Evolutionary conservation across 1,284 basidiomycete species (phyloP), one percentile per base, ranked within the genome.

Genomic region (Hemileia vastatrix): DNA sequence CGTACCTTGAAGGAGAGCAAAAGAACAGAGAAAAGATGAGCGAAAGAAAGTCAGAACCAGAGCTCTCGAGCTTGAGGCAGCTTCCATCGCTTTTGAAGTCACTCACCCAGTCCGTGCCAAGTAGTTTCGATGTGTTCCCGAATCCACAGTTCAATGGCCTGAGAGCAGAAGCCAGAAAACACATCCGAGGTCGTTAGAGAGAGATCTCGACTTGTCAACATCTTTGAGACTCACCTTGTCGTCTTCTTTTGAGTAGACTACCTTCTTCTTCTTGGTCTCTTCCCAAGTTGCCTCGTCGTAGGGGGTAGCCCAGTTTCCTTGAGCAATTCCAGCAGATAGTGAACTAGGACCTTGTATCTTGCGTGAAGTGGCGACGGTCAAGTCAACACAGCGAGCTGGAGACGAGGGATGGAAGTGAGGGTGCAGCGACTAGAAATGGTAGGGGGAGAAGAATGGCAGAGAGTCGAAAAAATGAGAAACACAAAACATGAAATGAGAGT

Each of bases 371-470:
- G 78, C 77, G 76, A 86, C 81, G 72, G 86, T 84, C 65, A 86
- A 83, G 70, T 86, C 85, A 65, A 72, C 76, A 66, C 72, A 71
- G 23, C 81, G 83, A 6, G 84, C 84, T 13, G 82, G 79, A 3
- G 84, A 85, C 6, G 79, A 80, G 1, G 84, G 84, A 77, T 85
- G 83, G 83, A 86, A 86, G 75, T 78, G 84, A 27, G 85, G 84
- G 73, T 86, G 84, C 71, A 85, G 84, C 6, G 83, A 85, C 13
- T 84, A 83, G 54, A 86, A 77, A 71, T 85, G 83, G 50, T 84
- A 84, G 65, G 15, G 31, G 62, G 31, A 18, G 36, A 6, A 48
- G 15, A 45, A 44, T 63, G 33, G 44, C 21, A 64, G 43, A 31
- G 24, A 40, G 32, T 4, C 48, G 27, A 6, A 15, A 6, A 24